phyloP scores from a whole-genome alignment of 139 green algal genomes.

The Edaphochlamys debaryana region DNA sequence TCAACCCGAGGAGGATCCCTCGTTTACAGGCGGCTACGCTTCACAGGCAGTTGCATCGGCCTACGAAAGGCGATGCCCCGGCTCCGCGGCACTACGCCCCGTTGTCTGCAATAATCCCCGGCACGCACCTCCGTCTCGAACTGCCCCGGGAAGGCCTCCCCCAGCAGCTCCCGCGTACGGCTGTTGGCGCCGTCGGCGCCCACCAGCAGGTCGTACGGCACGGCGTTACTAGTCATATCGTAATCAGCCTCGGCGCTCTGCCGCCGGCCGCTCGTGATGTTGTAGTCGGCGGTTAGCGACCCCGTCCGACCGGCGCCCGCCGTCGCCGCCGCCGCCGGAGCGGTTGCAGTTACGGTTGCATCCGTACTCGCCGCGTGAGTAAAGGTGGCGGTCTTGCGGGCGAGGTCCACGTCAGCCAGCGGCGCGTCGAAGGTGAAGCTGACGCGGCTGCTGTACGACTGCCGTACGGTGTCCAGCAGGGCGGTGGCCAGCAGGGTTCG shows the following conservation, averaged over 20 bases:
- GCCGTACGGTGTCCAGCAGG: not conserved
- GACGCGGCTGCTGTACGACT: constrained; percentile 9
- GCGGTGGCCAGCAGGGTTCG: constrained; percentile 26
- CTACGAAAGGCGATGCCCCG: too few species aligned
- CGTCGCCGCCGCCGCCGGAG: not conserved
- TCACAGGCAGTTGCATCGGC: too few species aligned
- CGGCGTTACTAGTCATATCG: too few species aligned
- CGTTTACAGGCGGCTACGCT: too few species aligned
- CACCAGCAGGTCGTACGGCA: constrained; percentile 21
- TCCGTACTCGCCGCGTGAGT: not conserved
- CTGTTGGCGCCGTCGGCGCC: constrained; percentile 32
- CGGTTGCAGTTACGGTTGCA: not conserved
- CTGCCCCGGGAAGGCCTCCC: constrained; percentile 9
- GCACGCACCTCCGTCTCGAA: constrained; percentile 8
- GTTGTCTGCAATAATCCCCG: too few species aligned
- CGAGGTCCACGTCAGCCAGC: not conserved
- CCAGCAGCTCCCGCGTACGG: not conserved
- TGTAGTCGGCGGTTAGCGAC: too few species aligned
- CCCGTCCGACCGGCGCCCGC: too few species aligned
- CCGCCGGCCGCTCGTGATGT: too few species aligned
- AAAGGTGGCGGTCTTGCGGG: not conserved
- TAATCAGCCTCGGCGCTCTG: too few species aligned
- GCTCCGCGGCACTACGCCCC: too few species aligned
- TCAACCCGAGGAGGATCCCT: too few species aligned
- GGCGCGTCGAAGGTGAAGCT: not conserved